Conservation (phyloP, 768 basidiomycete species). For the Butyriboletus loyo region DNA sequence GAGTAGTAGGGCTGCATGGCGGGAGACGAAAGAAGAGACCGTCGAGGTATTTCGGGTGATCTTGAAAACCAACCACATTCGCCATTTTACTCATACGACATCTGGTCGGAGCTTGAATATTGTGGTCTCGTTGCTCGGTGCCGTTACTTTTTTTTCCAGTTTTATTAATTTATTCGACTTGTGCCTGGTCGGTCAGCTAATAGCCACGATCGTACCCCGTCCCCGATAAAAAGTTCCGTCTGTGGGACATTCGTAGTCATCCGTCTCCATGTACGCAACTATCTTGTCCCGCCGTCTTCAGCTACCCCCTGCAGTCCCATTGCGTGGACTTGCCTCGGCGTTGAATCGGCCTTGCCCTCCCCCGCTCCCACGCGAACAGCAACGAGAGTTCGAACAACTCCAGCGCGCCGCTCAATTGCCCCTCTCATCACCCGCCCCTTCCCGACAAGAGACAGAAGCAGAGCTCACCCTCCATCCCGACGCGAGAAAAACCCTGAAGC, state of each 20-base stretch:
- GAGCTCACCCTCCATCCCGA: constrained; percentile 66
- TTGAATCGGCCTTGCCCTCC: constrained; percentile 68
- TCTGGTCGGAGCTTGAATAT: too few relatives aligned
- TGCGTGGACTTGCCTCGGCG: constrained; percentile 28
- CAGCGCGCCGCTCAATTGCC: constrained; percentile 57
- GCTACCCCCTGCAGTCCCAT: background rate
- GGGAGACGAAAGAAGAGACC: background rate
- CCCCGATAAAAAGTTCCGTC: too few relatives aligned
- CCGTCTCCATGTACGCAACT: background rate
- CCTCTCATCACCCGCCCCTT: constrained; percentile 18
- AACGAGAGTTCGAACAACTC: constrained; percentile 86
- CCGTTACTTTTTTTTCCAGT: too few relatives aligned
- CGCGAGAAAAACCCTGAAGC: constrained; percentile 50
- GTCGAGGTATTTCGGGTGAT: background rate
- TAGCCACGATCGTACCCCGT: too few relatives aligned
- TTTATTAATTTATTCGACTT: too few relatives aligned
- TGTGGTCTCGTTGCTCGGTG: too few relatives aligned
- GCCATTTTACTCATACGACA: too few relatives aligned
- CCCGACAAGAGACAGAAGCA: constrained; percentile 33
- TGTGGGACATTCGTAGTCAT: background rate
- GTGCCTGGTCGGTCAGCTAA: too few relatives aligned
- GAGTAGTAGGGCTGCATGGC: constrained; percentile 22
- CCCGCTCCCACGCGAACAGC: constrained; percentile 68
- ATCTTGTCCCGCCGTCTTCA: background rate
- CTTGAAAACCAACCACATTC: too few relatives aligned